Conservation (phyloP, 768 basidiomycete species). For the Serendipita indica region DNA sequence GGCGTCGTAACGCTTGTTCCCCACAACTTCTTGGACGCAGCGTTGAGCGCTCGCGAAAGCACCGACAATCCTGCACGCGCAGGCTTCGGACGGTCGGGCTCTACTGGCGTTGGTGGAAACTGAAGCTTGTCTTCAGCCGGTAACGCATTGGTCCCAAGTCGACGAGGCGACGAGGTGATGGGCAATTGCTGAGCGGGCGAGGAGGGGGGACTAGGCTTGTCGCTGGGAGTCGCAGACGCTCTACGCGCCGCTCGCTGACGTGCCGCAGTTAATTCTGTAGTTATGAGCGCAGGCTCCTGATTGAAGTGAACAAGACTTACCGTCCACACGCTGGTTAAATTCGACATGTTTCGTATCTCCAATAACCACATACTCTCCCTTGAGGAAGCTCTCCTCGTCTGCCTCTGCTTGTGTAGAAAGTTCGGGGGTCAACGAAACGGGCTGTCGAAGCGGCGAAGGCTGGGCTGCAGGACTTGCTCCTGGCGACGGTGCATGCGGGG, state of each 20-base stretch:
- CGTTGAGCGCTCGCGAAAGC: slow-evolving; percentile 59
- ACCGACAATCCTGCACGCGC: slow-evolving; percentile 40
- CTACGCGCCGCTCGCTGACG: slow-evolving; percentile 33
- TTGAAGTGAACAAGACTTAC: slow-evolving; percentile 28
- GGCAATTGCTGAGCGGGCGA: slow-evolving; percentile 10
- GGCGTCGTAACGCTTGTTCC: slow-evolving; percentile 41
- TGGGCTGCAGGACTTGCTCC: slow-evolving; percentile 5
- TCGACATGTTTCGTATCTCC: slow-evolving; percentile 83
- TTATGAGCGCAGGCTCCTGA: slow-evolving; percentile 13
- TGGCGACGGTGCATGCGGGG: not conserved
- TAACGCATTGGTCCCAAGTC: not conserved
- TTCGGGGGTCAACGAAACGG: slow-evolving; percentile 12
- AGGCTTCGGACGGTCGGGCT: not conserved
- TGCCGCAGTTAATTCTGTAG: slow-evolving; percentile 46
- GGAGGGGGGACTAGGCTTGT: slow-evolving; percentile 29
- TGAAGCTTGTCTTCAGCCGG: slow-evolving; percentile 10
- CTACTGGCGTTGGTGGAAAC: slow-evolving; percentile 10
- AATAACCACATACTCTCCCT: slow-evolving; percentile 78
- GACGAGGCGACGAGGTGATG: slow-evolving; percentile 8
- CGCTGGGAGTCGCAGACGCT: slow-evolving; percentile 31
- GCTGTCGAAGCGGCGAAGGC: slow-evolving; percentile 14
- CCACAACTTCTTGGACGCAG: slow-evolving; percentile 72
- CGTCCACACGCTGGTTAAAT: slow-evolving; percentile 83
- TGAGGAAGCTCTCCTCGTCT: slow-evolving; percentile 33
- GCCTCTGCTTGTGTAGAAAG: slow-evolving; percentile 20